Evolutionary conservation across 805 yeast genomes (phyloP).

Genomic region (Ogataea saltuana): DNA sequence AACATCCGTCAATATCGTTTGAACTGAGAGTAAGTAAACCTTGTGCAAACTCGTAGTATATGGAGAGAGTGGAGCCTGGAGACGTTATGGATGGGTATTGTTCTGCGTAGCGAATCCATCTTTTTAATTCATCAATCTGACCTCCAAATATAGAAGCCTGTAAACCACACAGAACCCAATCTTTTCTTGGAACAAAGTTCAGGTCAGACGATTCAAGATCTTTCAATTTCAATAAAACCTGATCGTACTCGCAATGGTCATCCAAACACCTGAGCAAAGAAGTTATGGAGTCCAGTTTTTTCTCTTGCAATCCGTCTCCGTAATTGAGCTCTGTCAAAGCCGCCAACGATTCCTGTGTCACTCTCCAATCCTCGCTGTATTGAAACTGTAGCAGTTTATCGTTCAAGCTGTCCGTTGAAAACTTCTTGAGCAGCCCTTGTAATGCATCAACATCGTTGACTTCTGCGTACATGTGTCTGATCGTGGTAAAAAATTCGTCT

Average conservation of each 20-base stretch:
- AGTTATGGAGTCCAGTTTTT: constrained; percentile 42
- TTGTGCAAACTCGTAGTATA: constrained; percentile 65
- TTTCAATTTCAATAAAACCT: constrained; percentile 54
- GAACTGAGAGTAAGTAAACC: constrained; percentile 50
- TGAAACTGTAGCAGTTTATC: constrained; percentile 81
- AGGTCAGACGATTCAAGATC: constrained; percentile 30
- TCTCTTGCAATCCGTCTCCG: constrained; percentile 24
- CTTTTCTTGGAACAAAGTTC: constrained; percentile 40
- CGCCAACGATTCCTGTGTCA: constrained; percentile 83
- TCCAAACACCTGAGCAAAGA: constrained; percentile 69
- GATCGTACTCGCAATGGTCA: constrained; percentile 74
- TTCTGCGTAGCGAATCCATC: constrained; percentile 63
- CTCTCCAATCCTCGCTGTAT: constrained; percentile 81
- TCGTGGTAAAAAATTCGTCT: constrained; percentile 44
- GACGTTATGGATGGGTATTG: constrained; percentile 32
- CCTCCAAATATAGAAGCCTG: constrained; percentile 75
- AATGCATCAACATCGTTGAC: constrained; percentile 89
- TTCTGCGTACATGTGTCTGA: constrained; percentile 82
- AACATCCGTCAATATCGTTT: constrained; percentile 37
- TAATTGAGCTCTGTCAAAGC: constrained; percentile 50
- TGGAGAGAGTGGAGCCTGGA: constrained; percentile 54
- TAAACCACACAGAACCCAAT: constrained; percentile 67
- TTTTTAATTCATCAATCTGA: constrained; percentile 45
- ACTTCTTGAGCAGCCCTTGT: constrained; percentile 77
- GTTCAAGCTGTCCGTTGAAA: constrained; percentile 66